A percentile compares a stretch with the other conserved stretches of the same genome.
phyloP scores from a whole-genome alignment of 371 early-diverging fungal genomes.

The Vairimorpha apis region DNA sequence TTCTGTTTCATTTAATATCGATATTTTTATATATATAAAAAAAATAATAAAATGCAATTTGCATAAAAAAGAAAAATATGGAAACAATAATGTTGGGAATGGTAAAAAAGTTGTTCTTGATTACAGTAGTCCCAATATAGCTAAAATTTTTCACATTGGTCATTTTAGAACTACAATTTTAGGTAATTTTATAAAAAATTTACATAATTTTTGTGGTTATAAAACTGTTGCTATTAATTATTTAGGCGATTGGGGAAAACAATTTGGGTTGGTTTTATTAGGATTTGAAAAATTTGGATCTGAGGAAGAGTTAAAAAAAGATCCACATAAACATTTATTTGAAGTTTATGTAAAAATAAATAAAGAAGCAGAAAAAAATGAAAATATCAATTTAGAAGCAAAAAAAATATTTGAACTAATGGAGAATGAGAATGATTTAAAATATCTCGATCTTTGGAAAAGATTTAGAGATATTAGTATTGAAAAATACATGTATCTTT shows the following conservation, averaged over 20 bases:
- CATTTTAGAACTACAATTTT: slow-evolving; percentile 94
- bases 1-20: slow-evolving; percentile 41
- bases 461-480: slow-evolving; percentile 84
- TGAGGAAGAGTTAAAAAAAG: slow-evolving; percentile 69
- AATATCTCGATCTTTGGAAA: slow-evolving; percentile 70
- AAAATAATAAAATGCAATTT: slow-evolving; percentile 41
- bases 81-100: slow-evolving; percentile 62
- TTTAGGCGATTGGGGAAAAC: slow-evolving; percentile 99
- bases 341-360: slow-evolving; percentile 88
- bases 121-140: slow-evolving; percentile 94
- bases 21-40: slow-evolving; percentile 28
- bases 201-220: slow-evolving; percentile 77
- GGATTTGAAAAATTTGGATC: slow-evolving; percentile 77
- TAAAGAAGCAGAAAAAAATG: slow-evolving; percentile 69
- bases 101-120: slow-evolving; percentile 76
- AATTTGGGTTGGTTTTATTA: slow-evolving; percentile 87
- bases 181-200: slow-evolving; percentile 81
- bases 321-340: slow-evolving; percentile 85
- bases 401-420: slow-evolving; percentile 86
- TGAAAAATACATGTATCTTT: slow-evolving; percentile 81
- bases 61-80: slow-evolving; percentile 42
- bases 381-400: slow-evolving; percentile 74
- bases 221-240: slow-evolving; percentile 83
- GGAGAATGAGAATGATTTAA: slow-evolving; percentile 85
- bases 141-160: slow-evolving; percentile 98